phyloP scores from a whole-genome alignment of 495 filamentous ascomycete genomes.

The Penicillium roqueforti region DNA sequence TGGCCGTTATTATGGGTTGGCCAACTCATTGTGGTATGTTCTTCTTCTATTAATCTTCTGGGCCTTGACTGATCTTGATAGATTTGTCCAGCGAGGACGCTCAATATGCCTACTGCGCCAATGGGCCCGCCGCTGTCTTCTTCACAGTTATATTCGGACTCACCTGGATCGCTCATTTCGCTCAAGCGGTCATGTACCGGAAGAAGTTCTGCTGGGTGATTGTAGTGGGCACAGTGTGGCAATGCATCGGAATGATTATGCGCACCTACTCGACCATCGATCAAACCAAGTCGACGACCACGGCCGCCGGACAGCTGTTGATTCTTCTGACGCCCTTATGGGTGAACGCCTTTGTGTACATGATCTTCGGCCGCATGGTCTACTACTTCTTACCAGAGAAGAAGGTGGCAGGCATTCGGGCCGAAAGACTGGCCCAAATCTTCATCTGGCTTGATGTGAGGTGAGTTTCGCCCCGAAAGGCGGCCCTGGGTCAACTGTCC shows the following conservation, averaged over 20 bases:
- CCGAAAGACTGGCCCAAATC: slow-evolving; percentile 45
- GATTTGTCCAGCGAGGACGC: slow-evolving; percentile 8
- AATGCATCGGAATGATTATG: slow-evolving; percentile 14
- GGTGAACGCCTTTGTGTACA: slow-evolving; percentile 61
- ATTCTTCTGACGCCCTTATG: slow-evolving; percentile 36
- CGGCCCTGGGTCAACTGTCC: too few species aligned
- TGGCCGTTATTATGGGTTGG: slow-evolving; percentile 10
- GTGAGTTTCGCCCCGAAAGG: background rate
- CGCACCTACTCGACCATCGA: slow-evolving; percentile 10
- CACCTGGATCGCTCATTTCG: slow-evolving; percentile 21
- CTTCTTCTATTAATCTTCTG: background rate
- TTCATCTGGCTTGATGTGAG: slow-evolving; percentile 59
- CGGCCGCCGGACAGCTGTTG: slow-evolving; percentile 17
- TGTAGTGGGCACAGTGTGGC: slow-evolving; percentile 33
- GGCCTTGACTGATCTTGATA: slow-evolving; percentile 5
- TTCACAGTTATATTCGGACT: slow-evolving; percentile 29
- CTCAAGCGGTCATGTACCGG: slow-evolving; percentile 15
- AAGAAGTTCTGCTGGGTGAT: slow-evolving; percentile 49
- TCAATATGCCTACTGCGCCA: slow-evolving; percentile 6
- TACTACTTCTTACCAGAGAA: slow-evolving; percentile 49
- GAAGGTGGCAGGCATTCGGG: slow-evolving; percentile 45
- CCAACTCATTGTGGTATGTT: slow-evolving; percentile 10
- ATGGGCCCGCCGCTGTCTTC: slow-evolving; percentile 20
- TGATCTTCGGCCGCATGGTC: slow-evolving; percentile 57
- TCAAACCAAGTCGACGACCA: slow-evolving; percentile 1